Conservation (phyloP, 176 grass and related monocot species). For the Carex pumila region DNA sequence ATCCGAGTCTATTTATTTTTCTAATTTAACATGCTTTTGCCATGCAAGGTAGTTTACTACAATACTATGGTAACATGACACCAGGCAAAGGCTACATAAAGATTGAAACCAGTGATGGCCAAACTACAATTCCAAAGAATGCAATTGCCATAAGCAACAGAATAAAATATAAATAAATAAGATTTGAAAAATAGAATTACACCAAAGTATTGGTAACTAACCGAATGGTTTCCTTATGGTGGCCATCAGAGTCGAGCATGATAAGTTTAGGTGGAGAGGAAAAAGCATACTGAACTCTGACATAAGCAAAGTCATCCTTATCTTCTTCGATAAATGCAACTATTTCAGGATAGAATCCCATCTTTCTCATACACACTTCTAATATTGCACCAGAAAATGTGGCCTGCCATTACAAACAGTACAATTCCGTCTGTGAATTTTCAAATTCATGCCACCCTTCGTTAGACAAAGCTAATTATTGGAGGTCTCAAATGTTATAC, state of each 20-base stretch:
- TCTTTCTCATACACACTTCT: slow-evolving; percentile 97
- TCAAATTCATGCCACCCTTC: background rate
- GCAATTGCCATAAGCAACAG: background rate
- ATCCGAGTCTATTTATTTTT: background rate
- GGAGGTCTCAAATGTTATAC: background rate
- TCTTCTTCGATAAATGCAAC: slow-evolving; percentile 80
- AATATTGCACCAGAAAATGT: slow-evolving; percentile 84
- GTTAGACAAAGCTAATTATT: background rate
- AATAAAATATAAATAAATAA: background rate
- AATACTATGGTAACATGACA: background rate
- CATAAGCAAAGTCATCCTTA: slow-evolving; percentile 75
- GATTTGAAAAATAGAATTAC: background rate
- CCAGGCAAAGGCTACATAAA: background rate
- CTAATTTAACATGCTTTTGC: background rate
- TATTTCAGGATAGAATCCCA: slow-evolving; percentile 95
- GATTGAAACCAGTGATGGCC: background rate
- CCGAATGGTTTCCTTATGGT: slow-evolving; percentile 88
- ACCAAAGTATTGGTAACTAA: slow-evolving; percentile 20
- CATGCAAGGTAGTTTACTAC: background rate
- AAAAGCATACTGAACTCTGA: slow-evolving; percentile 70
- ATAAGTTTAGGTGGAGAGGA: slow-evolving; percentile 90
- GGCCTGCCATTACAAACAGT: slow-evolving; percentile 42
- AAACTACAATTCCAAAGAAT: background rate
- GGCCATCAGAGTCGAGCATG: slow-evolving; percentile 75
- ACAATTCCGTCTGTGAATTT: background rate